Base-by-base conservation (phyloP, 2,329 filamentous ascomycete species). In the Daldinia sp. region DNA sequence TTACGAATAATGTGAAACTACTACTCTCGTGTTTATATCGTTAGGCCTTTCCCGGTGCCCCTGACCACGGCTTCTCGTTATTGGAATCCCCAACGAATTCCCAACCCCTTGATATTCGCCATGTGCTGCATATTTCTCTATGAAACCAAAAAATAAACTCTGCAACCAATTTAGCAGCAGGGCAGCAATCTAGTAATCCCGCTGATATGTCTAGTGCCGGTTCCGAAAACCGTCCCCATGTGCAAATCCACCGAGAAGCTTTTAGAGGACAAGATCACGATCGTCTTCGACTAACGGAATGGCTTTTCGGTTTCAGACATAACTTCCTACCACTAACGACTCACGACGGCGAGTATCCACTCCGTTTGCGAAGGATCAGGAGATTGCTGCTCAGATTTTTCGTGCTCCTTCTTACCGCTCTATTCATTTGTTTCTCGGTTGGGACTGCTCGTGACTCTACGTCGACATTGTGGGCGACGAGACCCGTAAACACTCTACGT, bases 401-500 rank as follows among this genome's bases (percentile, higher is more conserved):
- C 3, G 8, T 63, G 3, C 13, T 61, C n/a, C 9, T 59, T 1
- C 11, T 54, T 1, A 51, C 10, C 1, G 4, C 61, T 3, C 11
- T 48, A 48, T 48, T 57, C 23, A n/a, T 10, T n/a, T 6, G 6
- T 5, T 48, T 41, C 3, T 34, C 43, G 15, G 13, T 11, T 11
- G 17, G 8, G 15, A 15, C 7, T n/a, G n/a, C 58, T 11, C 45
- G 15, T 17, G 39, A 9, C 11, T 32, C 32, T n/a, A 13, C 58
- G 23, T 57, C 63, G 1, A 47, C 34, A 11, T 25, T 55, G 8
- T 68, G 66, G 21, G 13, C 29, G 7, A 30, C 37, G 10, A 69
- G 69, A 32, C 34, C 67, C 50, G 60, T 64, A 21, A 79, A 83
- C 65, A 77, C 77, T 1, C 79, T 82, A 52, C 66, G 69, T 17